Evolutionary conservation across 192 early-diverging fungal genomes (phyloP), one percentile per base, ranked within the genome.

Genomic region (Coemansia sp.): DNA sequence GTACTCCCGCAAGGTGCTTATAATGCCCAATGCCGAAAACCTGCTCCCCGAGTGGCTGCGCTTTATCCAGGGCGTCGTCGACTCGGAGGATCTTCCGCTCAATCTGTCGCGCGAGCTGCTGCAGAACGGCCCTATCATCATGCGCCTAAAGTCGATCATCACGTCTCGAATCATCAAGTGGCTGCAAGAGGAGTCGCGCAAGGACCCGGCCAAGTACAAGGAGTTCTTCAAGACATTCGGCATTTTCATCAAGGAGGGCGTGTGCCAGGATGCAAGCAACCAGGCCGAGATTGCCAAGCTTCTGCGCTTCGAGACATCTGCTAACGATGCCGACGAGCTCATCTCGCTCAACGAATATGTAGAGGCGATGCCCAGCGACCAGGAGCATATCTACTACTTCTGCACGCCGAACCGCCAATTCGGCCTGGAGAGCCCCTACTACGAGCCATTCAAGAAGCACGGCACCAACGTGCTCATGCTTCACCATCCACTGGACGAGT

Each of bases 41-140:
- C 89, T 99, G 55, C 73, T 98, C 58, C 95, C 97, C 47, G 84
- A 88, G 59, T 99, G 77, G 77, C 84, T 98, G 23, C 82, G 83
- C n/a, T 99, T 99, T 80, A 61, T 99, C 67, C 88, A 90, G 78
- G 97, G 91, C 36, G 75, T 99, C 42, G 89, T 99, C 13, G 97
- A 99, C 81, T 89, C 92, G 1, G 95, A 98, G 72, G 95, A 99
- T 67, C 77, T 98, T 58, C 95, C 97, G n/a, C 81, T 99, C 50
- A 98, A 98, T 62, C 93, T 99, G 18, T 98, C 95, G 6, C 89
- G 97, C 58, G 97, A 99, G 81, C 96, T 95, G 8, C 82, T 99
- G 49, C 97, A 99, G 80, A 88, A 95, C 58, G 86, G 91, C 68
- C 85, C 84, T 24, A 71, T 86, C 23, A 86, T 98, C 54, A 87